Percentiles rank a stretch among this genome's conserved stretches.
Evolutionary conservation across 2,329 filamentous ascomycete genomes (phyloP).

Genomic region (Clarireedia paspali): DNA sequence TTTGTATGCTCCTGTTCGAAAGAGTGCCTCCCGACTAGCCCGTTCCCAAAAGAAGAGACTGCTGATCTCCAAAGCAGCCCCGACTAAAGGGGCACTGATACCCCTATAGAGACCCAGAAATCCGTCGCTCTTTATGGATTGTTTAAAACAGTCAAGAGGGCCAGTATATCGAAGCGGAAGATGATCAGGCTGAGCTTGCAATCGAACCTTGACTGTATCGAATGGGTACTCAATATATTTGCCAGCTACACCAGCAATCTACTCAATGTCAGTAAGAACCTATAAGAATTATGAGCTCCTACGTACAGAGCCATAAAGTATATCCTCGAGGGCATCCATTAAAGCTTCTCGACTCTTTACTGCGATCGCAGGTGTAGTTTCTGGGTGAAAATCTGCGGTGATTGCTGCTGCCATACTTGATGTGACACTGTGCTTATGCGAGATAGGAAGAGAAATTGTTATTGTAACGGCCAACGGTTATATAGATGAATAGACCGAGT

Average conservation of each 20-base stretch:
- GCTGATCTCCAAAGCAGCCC: constrained; percentile 87
- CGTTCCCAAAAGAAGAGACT: constrained; percentile 89
- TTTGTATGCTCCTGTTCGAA: constrained; percentile 40
- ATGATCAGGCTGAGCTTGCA: constrained; percentile 89
- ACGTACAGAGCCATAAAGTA: constrained; percentile 77
- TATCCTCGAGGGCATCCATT: constrained; percentile 68
- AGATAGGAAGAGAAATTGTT: constrained; percentile 6
- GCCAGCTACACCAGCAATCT: constrained; percentile 78
- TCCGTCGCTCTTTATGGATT: constrained; percentile 76
- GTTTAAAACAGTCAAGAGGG: constrained; percentile 85
- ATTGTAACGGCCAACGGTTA: not conserved
- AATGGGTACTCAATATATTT: constrained; percentile 99
- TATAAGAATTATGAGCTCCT: not conserved
- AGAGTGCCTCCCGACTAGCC: constrained; percentile 60
- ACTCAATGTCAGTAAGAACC: constrained; percentile 7
- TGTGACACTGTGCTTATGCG: not conserved
- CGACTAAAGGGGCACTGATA: constrained; percentile 82
- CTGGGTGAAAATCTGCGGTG: constrained; percentile 17
- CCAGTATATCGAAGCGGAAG: constrained; percentile 76
- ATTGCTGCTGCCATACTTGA: constrained; percentile 21
- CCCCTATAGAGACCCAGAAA: constrained; percentile 72
- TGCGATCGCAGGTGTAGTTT: constrained; percentile 7
- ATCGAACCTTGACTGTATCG: constrained; percentile 93
- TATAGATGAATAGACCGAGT: not conserved
- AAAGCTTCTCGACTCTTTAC: constrained; percentile 21